Percentiles rank a stretch among this genome's conserved stretches.
Conservation (phyloP, 192 early-diverging fungal genomes). For the Chytriomyces sp. region DNA sequence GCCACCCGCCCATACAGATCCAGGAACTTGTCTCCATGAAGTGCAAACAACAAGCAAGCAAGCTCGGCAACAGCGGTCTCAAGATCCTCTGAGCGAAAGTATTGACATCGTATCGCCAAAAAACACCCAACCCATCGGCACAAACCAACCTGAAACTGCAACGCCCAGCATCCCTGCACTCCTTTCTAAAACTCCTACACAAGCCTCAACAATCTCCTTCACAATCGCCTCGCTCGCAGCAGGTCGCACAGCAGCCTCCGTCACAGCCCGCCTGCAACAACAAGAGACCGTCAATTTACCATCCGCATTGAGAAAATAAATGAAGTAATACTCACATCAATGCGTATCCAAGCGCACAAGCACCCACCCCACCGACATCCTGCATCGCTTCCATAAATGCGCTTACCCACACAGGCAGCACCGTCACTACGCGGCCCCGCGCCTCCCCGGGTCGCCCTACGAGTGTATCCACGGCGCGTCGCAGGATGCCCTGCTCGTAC, state of each 20-base stretch:
- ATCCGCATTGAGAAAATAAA: too few relatives aligned
- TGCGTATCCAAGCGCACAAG: too few relatives aligned
- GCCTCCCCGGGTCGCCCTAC: background rate
- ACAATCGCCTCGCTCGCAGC: too few relatives aligned
- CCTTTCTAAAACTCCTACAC: too few relatives aligned
- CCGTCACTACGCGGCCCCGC: background rate
- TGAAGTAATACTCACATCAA: too few relatives aligned
- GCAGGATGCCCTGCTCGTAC: background rate
- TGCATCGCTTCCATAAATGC: conserved; percentile 1
- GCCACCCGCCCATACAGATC: background rate
- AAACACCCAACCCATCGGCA: conserved; percentile 4
- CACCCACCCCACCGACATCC: background rate
- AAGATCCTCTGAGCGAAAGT: background rate
- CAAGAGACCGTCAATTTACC: too few relatives aligned
- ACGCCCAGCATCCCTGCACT: too few relatives aligned
- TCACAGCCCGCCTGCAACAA: too few relatives aligned
- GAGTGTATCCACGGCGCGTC: background rate
- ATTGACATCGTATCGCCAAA: background rate
- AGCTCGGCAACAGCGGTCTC: background rate
- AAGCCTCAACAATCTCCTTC: too few relatives aligned
- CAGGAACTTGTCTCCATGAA: too few relatives aligned
- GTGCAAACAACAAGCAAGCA: background rate
- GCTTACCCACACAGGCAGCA: conserved; percentile 4
- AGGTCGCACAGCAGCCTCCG: too few relatives aligned
- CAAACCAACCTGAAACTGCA: too few relatives aligned